These are phyloP conservation scores for Crithidia brevicula DNA, from an alignment of 208 protist genomes.

Conservation along the genomic window DNA sequence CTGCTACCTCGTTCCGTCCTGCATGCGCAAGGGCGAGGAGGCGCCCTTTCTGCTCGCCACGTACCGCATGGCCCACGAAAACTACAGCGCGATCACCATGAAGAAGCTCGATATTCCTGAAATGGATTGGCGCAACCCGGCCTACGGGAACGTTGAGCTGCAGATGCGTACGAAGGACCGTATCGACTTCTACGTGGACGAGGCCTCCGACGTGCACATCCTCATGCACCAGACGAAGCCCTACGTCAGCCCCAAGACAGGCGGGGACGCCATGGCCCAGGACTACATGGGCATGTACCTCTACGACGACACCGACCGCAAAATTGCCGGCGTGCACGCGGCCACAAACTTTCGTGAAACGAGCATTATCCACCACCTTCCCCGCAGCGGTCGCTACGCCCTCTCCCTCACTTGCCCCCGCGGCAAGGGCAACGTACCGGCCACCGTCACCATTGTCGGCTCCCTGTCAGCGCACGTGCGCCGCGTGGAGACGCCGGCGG, in stretches of 20 bases:
- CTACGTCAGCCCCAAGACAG: slow-evolving; percentile 39
- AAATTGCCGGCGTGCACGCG: slow-evolving; percentile 65
- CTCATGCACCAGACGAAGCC: slow-evolving; percentile 73
- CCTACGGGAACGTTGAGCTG: slow-evolving; percentile 47
- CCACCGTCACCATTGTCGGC: slow-evolving; percentile 53
- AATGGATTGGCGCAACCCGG: slow-evolving; percentile 54
- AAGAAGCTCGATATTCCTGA: slow-evolving; percentile 43
- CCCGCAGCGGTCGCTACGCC: slow-evolving; percentile 66
- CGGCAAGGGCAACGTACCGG: slow-evolving; percentile 50
- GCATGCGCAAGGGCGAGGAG: slow-evolving; percentile 60
- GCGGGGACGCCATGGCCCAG: slow-evolving; percentile 71
- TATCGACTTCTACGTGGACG: slow-evolving; percentile 83
- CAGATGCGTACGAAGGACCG: slow-evolving; percentile 56
- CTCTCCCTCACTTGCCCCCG: slow-evolving; percentile 75
- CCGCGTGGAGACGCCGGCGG: slow-evolving; percentile 64
- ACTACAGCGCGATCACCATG: slow-evolving; percentile 56
- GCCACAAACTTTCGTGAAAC: slow-evolving; percentile 87
- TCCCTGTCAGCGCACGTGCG: slow-evolving; percentile 47
- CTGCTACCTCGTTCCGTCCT: slow-evolving; percentile 75
- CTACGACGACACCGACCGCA: slow-evolving; percentile 71
- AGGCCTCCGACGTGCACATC: slow-evolving; percentile 69
- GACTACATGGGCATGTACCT: slow-evolving; percentile 87
- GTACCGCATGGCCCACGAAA: slow-evolving; percentile 43
- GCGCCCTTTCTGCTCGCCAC: slow-evolving; percentile 54
- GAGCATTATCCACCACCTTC: slow-evolving; percentile 68